Percentiles rank a stretch among this genome's conserved stretches.
phyloP scores from a whole-genome alignment of 352 stramenopile species.

The Pythium insidiosum region DNA sequence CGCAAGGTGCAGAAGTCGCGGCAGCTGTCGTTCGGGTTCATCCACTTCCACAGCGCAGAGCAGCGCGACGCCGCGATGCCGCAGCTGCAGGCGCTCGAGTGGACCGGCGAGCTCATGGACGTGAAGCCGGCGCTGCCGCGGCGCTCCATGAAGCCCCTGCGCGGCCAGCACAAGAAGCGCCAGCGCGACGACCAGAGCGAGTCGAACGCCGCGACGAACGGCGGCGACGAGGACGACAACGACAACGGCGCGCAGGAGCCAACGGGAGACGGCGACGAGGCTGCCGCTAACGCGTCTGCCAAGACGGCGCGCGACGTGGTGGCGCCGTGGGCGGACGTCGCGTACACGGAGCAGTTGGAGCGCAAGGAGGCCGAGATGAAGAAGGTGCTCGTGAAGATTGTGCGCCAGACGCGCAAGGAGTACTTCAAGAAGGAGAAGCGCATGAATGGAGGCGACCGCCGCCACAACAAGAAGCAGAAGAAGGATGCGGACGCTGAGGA shows the following conservation, averaged over 20 bases:
- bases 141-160: constrained; percentile 18
- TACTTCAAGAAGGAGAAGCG: constrained; percentile 85
- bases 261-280: not conserved
- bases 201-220: constrained; percentile 6
- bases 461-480: constrained; percentile 62
- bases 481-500: constrained; percentile 5
- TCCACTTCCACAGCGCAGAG: constrained; percentile 54
- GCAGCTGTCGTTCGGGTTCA: constrained; percentile 74
- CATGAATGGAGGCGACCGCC: constrained; percentile 35
- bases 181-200: constrained; percentile 7
- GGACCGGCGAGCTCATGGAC: constrained; percentile 62
- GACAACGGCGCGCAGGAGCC: not conserved
- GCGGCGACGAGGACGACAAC: constrained; percentile 10
- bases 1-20: constrained; percentile 71
- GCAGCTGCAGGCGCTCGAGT: constrained; percentile 43
- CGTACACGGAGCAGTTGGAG: constrained; percentile 76
- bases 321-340: constrained; percentile 71
- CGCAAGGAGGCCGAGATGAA: constrained; percentile 87
- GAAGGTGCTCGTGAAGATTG: constrained; percentile 84
- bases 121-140: constrained; percentile 63
- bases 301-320: constrained; percentile 68
- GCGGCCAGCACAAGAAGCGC: constrained; percentile 20
- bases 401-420: constrained; percentile 77
- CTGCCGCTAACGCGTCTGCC: constrained; percentile 6
- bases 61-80: constrained; percentile 47